Base-by-base conservation (phyloP, 495 filamentous ascomycete genomes). In the Clavariopsis aquatica region DNA sequence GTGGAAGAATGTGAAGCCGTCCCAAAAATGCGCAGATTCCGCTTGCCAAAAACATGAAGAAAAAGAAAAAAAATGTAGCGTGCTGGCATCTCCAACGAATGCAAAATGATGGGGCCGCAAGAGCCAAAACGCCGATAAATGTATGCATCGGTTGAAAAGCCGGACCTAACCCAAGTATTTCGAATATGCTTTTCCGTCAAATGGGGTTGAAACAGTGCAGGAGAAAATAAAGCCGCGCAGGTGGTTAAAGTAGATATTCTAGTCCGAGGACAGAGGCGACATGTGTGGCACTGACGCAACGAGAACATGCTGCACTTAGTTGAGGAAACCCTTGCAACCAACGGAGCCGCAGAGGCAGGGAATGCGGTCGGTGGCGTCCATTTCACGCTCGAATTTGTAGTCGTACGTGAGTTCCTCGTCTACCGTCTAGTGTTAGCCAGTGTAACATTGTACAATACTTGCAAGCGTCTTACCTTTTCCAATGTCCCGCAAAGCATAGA, bases 361-460 rank as follows among this genome's bases (percentile, higher is more conserved):
- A 68, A 98, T 96, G 60, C 94, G 91, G 76, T 98, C 95, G 66
- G 91, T 85, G 69, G 90, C 93, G 64, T 90, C 91, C 74, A 95
- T 89, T 75, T 98, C 94, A 67, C 95, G 88, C 80, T 98, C 94
- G 75, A 98, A 98, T 78, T 98, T 98, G 83, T 98, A 98, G 80
- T 98, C 94, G 81, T 98, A 98, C 2, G 94, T 98, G 65, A 98
- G 85, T 77, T 98, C 94, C 78, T 98, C 94, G 72, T 97, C 94
- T 98, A 73, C 29, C 53, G 22, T 12, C 63, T 62, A 9, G 79
- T 8, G 79, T 88, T 75, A 88, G 82, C 69, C 43, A n/a, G n/a
- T n/a, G n/a, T n/a, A n/a, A n/a, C n/a, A n/a, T n/a, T n/a, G n/a
- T n/a, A n/a, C n/a, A n/a, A n/a, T n/a, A n/a, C n/a, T n/a, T n/a